phyloP scores from a whole-genome alignment of 1,284 basidiomycete species.

The Garcileccinum viscosum region DNA sequence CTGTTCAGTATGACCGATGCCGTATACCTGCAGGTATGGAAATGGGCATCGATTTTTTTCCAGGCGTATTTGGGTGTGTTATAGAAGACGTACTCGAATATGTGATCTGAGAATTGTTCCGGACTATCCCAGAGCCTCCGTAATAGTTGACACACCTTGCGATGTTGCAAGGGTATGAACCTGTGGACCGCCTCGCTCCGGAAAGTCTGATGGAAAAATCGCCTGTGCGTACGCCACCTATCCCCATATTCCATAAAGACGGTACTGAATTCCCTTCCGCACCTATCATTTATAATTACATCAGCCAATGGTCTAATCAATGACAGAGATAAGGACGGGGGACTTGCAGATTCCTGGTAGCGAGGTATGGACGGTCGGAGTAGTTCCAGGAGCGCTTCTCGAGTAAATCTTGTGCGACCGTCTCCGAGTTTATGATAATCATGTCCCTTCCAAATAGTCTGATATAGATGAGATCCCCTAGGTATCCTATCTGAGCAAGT shows the following conservation, averaged over 20 bases:
- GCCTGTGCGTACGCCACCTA: conserved; percentile 47
- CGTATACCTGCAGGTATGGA: conserved; percentile 26
- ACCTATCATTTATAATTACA: conserved; percentile 40
- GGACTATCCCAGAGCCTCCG: conserved; percentile 38
- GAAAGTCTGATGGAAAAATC: conserved; percentile 46
- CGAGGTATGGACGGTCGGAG: conserved; percentile 31
- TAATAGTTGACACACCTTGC: conserved; percentile 42
- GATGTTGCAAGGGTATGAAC: conserved; percentile 39
- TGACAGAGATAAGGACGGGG: not conserved
- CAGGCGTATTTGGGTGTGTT: not conserved
- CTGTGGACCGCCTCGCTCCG: conserved; percentile 29
- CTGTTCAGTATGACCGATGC: conserved; percentile 32
- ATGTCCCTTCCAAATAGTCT: conserved; percentile 39
- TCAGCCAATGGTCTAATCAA: not conserved
- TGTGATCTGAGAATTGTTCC: conserved; percentile 34
- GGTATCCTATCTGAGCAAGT: not conserved
- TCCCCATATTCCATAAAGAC: conserved; percentile 46
- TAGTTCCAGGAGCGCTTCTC: conserved; percentile 49
- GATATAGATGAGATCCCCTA: conserved; percentile 41
- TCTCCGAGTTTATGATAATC: conserved; percentile 46
- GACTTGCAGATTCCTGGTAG: conserved; percentile 23
- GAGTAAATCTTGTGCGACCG: conserved; percentile 47
- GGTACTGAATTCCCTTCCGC: conserved; percentile 45
- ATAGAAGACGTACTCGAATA: conserved; percentile 27
- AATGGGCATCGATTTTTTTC: not conserved